A percentile compares a stretch with the other conserved stretches of the same genome.
Conservation (phyloP, 2,329 filamentous ascomycete species). For the Trematosphaeria pertusa region DNA sequence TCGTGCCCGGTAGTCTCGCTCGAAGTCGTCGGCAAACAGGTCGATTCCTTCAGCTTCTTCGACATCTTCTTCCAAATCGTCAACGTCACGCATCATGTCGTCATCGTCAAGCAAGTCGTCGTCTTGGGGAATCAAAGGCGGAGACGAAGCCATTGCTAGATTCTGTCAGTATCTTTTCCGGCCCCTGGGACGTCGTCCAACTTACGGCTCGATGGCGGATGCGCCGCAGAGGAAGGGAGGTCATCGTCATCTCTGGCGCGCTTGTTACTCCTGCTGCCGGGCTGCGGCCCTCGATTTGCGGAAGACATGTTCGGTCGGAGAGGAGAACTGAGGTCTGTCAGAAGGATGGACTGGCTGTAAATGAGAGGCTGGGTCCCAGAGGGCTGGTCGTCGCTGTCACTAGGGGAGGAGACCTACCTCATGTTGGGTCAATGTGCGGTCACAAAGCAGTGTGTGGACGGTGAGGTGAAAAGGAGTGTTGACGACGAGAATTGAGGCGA, state of each 20-base stretch:
- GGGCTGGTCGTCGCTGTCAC: slow-evolving; percentile 12
- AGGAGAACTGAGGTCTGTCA: slow-evolving; percentile 70
- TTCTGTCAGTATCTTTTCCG: slow-evolving; percentile 24
- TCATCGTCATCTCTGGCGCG: slow-evolving; percentile 70
- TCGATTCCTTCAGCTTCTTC: slow-evolving; percentile 75
- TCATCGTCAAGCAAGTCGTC: slow-evolving; percentile 73
- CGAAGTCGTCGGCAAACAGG: slow-evolving; percentile 73
- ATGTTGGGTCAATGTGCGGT: slow-evolving; percentile 20
- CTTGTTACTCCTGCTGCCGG: slow-evolving; percentile 66
- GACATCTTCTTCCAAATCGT: slow-evolving; percentile 72
- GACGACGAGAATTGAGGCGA: slow-evolving; percentile 6
- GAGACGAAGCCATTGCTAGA: slow-evolving; percentile 65
- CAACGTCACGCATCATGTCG: slow-evolving; percentile 69
- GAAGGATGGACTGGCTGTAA: slow-evolving; percentile 18
- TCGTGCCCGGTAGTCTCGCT: slow-evolving; percentile 64
- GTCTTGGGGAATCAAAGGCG: slow-evolving; percentile 70
- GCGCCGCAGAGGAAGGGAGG: slow-evolving; percentile 61
- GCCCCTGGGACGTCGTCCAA: slow-evolving; percentile 27
- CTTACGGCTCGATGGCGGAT: slow-evolving; percentile 69
- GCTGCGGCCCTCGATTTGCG: slow-evolving; percentile 74
- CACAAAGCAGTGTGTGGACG: slow-evolving; percentile 7
- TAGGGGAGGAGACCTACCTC: slow-evolving; percentile 21
- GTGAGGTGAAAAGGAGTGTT: slow-evolving; percentile 8
- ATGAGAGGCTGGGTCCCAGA: slow-evolving; percentile 25
- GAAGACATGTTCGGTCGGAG: slow-evolving; percentile 81